phyloP scores from a whole-genome alignment of 495 filamentous ascomycete genomes.

The Bryoglossum gracile region DNA sequence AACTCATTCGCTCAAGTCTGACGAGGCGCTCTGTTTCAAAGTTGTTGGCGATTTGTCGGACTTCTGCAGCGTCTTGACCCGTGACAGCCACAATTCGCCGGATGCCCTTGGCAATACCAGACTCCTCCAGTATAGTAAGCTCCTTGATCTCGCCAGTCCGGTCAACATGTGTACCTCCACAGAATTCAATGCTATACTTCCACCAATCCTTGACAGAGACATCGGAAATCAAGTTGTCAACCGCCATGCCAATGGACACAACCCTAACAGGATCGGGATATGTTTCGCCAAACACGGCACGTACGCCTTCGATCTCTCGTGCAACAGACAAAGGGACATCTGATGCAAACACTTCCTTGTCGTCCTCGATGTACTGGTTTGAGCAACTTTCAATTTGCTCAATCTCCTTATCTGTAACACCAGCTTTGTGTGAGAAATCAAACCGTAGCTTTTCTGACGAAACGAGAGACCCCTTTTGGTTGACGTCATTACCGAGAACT shows the following conservation, averaged over 20 bases:
- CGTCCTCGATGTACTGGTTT: slow-evolving; percentile 84
- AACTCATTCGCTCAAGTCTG: slow-evolving; percentile 56
- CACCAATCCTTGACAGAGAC: slow-evolving; percentile 76
- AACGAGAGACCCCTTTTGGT: slow-evolving; percentile 93
- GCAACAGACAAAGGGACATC: slow-evolving; percentile 80
- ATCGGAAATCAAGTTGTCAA: slow-evolving; percentile 75
- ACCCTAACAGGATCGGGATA: slow-evolving; percentile 96
- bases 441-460: slow-evolving; percentile 92
- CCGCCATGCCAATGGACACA: slow-evolving; percentile 85
- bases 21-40: slow-evolving; percentile 63
- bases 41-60: slow-evolving; percentile 67
- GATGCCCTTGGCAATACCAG: slow-evolving; percentile 94
- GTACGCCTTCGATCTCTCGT: slow-evolving; percentile 78
- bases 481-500: slow-evolving; percentile 79
- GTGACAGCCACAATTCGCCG: slow-evolving; percentile 95
- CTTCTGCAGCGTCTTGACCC: slow-evolving; percentile 74
- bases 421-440: slow-evolving; percentile 88
- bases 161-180: slow-evolving; percentile 94
- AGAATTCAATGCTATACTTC: slow-evolving; percentile 87
- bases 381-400: slow-evolving; percentile 78
- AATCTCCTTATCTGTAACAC: slow-evolving; percentile 64
- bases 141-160: slow-evolving; percentile 92
- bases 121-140: slow-evolving; percentile 85
- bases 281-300: slow-evolving; percentile 95
- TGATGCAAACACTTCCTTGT: slow-evolving; percentile 74